Percentiles rank a stretch among this genome's conserved stretches.
These are phyloP conservation scores for Kuraishia ogatae DNA, from an alignment of 805 yeast species.

Conservation along the genomic window DNA sequence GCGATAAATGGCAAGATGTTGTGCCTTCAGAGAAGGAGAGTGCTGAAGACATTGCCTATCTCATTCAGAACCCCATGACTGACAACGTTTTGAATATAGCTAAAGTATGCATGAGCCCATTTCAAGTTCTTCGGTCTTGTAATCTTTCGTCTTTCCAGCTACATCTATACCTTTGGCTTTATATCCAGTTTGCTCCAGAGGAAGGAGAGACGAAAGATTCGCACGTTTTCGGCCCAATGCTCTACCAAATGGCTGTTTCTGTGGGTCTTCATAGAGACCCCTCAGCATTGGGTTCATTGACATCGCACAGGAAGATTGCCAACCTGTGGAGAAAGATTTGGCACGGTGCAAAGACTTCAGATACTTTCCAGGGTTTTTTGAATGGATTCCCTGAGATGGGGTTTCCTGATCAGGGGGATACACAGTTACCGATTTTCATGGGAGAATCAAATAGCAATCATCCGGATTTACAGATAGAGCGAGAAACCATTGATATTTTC, in stretches of 20 bases:
- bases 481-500: conserved; percentile 23
- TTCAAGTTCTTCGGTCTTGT: conserved; percentile 28
- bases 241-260: conserved; percentile 33
- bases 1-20: conserved; percentile 17
- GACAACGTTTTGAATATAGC: conserved; percentile 29
- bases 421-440: conserved; percentile 30
- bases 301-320: conserved; percentile 23
- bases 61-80: conserved; percentile 29
- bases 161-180: conserved; percentile 29
- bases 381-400: conserved; percentile 31
- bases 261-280: conserved; percentile 44
- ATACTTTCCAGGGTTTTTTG: conserved; percentile 31
- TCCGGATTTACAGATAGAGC: conserved; percentile 27
- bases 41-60: conserved; percentile 17
- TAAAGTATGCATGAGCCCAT: conserved; percentile 28
- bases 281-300: conserved; percentile 13
- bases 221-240: conserved; percentile 26
- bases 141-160: conserved; percentile 34
- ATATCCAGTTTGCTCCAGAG: conserved; percentile 35
- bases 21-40: conserved; percentile 15
- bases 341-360: conserved; percentile 35
- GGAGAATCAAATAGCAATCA: conserved; percentile 22
- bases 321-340: conserved; percentile 54
- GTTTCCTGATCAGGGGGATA: conserved; percentile 30
- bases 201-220: conserved; percentile 34